Base-by-base conservation (phyloP, 1,139 yeast species). In the Kodamaea derodonti region DNA sequence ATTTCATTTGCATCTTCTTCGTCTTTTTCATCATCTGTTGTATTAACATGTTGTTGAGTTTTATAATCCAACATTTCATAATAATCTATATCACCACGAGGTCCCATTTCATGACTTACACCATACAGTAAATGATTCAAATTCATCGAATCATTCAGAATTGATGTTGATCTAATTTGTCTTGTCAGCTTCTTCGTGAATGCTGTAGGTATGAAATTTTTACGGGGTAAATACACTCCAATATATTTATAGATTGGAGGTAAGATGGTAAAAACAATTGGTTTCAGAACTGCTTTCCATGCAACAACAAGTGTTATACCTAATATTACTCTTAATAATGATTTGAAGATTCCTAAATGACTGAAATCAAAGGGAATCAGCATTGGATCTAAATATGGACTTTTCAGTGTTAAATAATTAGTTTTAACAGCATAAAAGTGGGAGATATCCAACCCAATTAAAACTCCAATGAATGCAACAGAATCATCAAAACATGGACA, bases 401-500 rank as follows among this genome's bases (percentile, higher is more conserved):
- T 48, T 8, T 46, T 42, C 10, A 36, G 12, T 3, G 49, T 41
- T 31, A 54, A 52, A 47, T 49, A 60, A 23, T 47, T 46, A 2
- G 65, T 55, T 24, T 58, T 51, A 26, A 37, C 41, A 11, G 50
- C 46, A 17, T 50, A 45, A 73, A 82, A 76, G 43, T 74, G 75
- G 10, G 80, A 71, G 25, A 80, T 43, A 42, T 80, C 87, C 18
- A 81, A 49, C 0, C 97, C 97, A 32, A 83, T 68, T 14, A 88
- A 71, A 20, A 92, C 98, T 2, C 97, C 97, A 37, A 88, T 65
- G 49, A 92, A 92, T 3, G 97, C 95, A 14, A 92, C 96, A 7
- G 94, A 80, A 52, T 92, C 98, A 51, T 87, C 97, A 56, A 84
- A 90, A 55, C 98, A 92, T 0, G 98, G 98, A 54, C 98, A 92